Base-by-base conservation (phyloP, 2,329 filamentous ascomycete species). In the Colletotrichum lindemuthianum region DNA sequence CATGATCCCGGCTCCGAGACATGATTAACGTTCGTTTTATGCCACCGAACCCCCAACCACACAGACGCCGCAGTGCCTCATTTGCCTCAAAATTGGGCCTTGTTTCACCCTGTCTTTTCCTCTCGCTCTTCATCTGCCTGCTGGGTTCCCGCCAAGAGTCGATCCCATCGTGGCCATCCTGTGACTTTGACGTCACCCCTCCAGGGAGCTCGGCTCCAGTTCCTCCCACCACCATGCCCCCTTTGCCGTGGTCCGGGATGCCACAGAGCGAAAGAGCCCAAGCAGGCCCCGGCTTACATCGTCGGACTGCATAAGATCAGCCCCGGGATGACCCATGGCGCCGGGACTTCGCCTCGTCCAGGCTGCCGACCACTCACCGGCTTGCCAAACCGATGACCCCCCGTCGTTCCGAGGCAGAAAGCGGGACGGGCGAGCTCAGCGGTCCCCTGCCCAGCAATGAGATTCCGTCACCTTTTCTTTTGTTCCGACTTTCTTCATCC, bases 11-110 rank as follows among this genome's bases (percentile, higher is more conserved):
- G 59, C 53, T 41, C n/a, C 3, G 5, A 10, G 16, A 8, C 16
- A 12, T 13, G 16, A 40, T 51, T 66, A 59, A 58, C 52, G 41
- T 57, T 59, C n/a, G 53, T 53, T 54, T 59, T 58, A 54, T 59
- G 40, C 47, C 58, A 52, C 43, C n/a, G 37, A 41, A 56, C 12
- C 40, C 54, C 50, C 43, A 66, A 49, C 59, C 63, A 64, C 63
- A 66, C 59, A 59, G 63, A 66, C 53, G 59, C 43, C 39, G 53
- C 63, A 52, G 32, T 59, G 63, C 59, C 59, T 64, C 63, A 66
- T 66, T 64, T 57, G 54, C 59, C 53, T 64, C 63, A 64, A 56
- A 56, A 48, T 65, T 41, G 51, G 58, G 48, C 6, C 63, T 32
- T 47, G 58, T 65, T 65, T 65, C 63, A 65, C 58, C 58, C 51